phyloP scores from a whole-genome alignment of 352 stramenopile genomes.

The Phytopythium vexans region DNA sequence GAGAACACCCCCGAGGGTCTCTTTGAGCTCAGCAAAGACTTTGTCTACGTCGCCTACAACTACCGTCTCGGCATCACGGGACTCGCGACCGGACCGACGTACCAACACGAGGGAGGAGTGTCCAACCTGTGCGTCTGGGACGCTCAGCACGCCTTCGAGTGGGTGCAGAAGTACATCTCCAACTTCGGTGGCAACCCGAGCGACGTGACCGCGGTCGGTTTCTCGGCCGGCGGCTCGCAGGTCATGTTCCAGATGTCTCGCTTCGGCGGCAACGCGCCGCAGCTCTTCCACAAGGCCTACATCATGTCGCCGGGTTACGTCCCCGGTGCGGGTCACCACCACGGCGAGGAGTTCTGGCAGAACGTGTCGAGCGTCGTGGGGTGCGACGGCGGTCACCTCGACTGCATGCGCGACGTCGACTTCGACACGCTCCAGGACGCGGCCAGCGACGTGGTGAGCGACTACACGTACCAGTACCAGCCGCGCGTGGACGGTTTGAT shows the following conservation, averaged over 20 bases:
- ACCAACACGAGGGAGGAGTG: slow-evolving; percentile 15
- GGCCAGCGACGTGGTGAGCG: slow-evolving; percentile 8
- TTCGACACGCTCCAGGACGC: slow-evolving; percentile 8
- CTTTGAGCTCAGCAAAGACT: slow-evolving; percentile 11
- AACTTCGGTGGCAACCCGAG: slow-evolving; percentile 23
- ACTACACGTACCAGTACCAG: slow-evolving; percentile 15
- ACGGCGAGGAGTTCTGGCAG: slow-evolving; percentile 13
- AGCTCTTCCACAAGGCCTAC: slow-evolving; percentile 14
- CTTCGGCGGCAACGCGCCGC: slow-evolving; percentile 11
- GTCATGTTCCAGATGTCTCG: slow-evolving; percentile 14
- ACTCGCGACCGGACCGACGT: slow-evolving; percentile 10
- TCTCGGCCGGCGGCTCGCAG: slow-evolving; percentile 12
- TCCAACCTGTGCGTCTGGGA: slow-evolving; percentile 21
- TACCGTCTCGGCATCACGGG: slow-evolving; percentile 21
- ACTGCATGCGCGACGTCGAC: slow-evolving; percentile 11
- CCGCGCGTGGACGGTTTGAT: too few species aligned
- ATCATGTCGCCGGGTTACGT: slow-evolving; percentile 15
- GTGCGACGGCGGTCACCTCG: slow-evolving; percentile 7
- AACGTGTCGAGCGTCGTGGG: slow-evolving; percentile 10
- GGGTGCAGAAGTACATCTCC: slow-evolving; percentile 22
- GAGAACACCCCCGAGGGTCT: slow-evolving; percentile 11
- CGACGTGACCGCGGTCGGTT: slow-evolving; percentile 23
- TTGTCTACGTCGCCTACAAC: slow-evolving; percentile 24
- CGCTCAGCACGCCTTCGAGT: slow-evolving; percentile 17
- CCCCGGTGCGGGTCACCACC: slow-evolving; percentile 8